phyloP scores from a whole-genome alignment of 768 basidiomycete species.

The Mycena sanguinolenta region DNA sequence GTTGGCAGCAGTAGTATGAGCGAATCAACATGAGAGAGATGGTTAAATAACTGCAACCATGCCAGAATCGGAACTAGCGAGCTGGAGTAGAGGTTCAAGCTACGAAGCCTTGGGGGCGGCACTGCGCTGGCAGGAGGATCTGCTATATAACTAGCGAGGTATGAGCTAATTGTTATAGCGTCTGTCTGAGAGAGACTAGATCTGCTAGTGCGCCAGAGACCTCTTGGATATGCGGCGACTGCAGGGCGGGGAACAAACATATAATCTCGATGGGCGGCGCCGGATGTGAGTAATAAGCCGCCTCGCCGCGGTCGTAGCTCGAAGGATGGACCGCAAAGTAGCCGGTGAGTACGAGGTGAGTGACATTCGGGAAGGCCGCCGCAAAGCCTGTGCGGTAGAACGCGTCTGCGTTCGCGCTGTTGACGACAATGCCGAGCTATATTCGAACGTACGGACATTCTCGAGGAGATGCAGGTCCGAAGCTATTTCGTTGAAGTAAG shows the following conservation, averaged over 20 bases:
- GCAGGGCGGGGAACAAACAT: slow-evolving; percentile 4
- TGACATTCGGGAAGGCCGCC: no score
- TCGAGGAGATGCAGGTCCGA: neutral
- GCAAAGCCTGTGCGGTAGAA: slow-evolving; percentile 9
- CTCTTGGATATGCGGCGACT: neutral
- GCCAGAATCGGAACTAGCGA: neutral
- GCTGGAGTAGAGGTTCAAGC: neutral
- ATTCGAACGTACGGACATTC: neutral
- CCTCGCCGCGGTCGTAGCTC: neutral
- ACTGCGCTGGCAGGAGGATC: neutral
- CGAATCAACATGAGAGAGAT: slow-evolving; percentile 6
- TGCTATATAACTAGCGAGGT: no score
- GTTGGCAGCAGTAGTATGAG: neutral
- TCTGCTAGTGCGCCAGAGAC: neutral
- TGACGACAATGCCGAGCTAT: neutral
- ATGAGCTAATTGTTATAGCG: no score
- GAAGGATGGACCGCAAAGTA: neutral
- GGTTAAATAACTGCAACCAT: neutral
- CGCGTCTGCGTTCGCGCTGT: no score
- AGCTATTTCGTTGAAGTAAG: neutral
- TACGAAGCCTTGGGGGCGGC: neutral
- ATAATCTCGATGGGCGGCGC: slow-evolving; percentile 14
- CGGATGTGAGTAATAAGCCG: neutral
- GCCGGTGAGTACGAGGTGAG: neutral
- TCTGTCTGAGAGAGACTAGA: no score